phyloP scores from a whole-genome alignment of 1,284 basidiomycete genomes.

The Trichosporon sp. region DNA sequence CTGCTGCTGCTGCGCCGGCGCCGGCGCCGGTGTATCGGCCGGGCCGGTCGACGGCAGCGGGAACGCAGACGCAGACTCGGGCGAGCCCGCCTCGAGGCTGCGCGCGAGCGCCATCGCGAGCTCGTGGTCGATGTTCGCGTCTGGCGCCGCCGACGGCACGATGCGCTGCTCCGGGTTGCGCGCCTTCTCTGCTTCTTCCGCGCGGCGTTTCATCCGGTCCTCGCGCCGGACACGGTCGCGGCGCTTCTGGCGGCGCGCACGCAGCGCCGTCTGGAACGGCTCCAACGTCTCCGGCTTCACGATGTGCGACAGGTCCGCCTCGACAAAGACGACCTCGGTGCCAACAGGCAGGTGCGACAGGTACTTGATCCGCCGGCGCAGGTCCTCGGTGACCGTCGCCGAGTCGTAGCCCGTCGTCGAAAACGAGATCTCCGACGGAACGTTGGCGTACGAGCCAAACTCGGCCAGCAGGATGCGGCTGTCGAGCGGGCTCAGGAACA shows the following conservation, averaged over 20 bases:
- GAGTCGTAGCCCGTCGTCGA: slow-evolving; percentile 69
- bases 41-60: slow-evolving; percentile 1
- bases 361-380: slow-evolving; percentile 92
- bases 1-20: not conserved
- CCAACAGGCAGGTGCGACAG: slow-evolving; percentile 86
- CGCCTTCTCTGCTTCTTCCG: slow-evolving; percentile 64
- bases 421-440: slow-evolving; percentile 76
- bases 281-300: slow-evolving; percentile 68
- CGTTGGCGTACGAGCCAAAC: slow-evolving; percentile 73
- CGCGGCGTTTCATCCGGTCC: slow-evolving; percentile 68
- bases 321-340: slow-evolving; percentile 89
- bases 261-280: slow-evolving; percentile 73
- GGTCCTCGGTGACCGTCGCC: slow-evolving; percentile 71
- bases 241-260: slow-evolving; percentile 66
- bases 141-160: slow-evolving; percentile 12
- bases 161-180: slow-evolving; percentile 14
- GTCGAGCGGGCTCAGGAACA: slow-evolving; percentile 93
- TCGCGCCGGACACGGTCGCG: slow-evolving; percentile 75
- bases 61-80: slow-evolving; percentile 9
- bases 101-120: slow-evolving; percentile 10
- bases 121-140: slow-evolving; percentile 8
- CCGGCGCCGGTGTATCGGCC: not conserved
- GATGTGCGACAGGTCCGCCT: slow-evolving; percentile 73
- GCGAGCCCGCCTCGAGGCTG: slow-evolving; percentile 4
- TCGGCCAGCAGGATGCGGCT: slow-evolving; percentile 86